A percentile compares a stretch with the other conserved stretches of the same genome.
phyloP scores from a whole-genome alignment of 108 stramenopile species.

The Asterionellopsis glacialis region DNA sequence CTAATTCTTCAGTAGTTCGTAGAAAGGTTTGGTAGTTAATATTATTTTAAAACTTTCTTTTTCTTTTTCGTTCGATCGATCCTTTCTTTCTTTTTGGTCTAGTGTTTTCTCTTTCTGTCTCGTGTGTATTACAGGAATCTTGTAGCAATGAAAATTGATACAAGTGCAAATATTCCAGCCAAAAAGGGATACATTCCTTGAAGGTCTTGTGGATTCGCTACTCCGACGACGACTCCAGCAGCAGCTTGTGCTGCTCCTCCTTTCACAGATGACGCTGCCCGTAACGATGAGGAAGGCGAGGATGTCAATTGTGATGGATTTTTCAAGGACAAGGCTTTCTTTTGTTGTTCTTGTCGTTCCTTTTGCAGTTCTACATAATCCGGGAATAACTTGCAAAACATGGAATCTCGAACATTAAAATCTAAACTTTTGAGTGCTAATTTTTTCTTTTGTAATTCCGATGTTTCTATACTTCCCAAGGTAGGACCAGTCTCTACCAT shows the following conservation, averaged over 20 bases:
- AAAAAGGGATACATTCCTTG: constrained; percentile 40
- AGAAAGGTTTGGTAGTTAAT: too few species aligned
- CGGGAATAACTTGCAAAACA: constrained; percentile 72
- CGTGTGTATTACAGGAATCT: constrained; percentile 41
- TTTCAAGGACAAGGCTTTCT: constrained; percentile 4
- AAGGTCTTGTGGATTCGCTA: constrained; percentile 3
- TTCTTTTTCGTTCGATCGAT: too few species aligned
- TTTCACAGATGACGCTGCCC: constrained; percentile 12
- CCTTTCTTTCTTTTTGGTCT: too few species aligned
- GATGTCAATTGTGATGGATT: constrained; percentile 7
- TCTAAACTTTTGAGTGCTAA: constrained; percentile 81
- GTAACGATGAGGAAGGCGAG: constrained; percentile 9
- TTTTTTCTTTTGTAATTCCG: constrained; percentile 56
- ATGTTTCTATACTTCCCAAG: constrained; percentile 82
- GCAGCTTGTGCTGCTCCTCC: too few species aligned
- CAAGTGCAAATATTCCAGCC: constrained; percentile 58
- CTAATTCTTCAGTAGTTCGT: too few species aligned
- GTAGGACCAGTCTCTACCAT: constrained; percentile 92
- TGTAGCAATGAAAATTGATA: constrained; percentile 63
- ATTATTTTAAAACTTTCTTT: too few species aligned
- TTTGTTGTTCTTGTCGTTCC: constrained; percentile 39
- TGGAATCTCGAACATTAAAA: constrained; percentile 66
- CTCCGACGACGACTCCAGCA: constrained; percentile 10
- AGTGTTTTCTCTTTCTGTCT: too few species aligned
- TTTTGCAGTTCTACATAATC: constrained; percentile 72